Evolutionary conservation across 1,284 basidiomycete genomes (phyloP).

Genomic region (Malassezia sympodialis): DNA sequence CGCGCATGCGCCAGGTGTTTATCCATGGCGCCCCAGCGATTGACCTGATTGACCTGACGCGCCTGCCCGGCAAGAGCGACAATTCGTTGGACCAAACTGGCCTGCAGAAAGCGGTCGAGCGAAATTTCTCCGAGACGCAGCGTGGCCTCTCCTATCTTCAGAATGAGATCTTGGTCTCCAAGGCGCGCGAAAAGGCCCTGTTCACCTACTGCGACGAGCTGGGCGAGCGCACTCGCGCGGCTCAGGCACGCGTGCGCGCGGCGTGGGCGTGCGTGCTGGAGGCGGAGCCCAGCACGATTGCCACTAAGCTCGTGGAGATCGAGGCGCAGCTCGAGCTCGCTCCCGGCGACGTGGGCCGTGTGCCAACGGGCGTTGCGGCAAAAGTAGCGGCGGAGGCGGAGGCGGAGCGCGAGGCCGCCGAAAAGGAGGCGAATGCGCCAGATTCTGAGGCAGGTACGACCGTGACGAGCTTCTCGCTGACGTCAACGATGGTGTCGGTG

Average conservation of each 20-base stretch:
- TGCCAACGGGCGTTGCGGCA: neutral
- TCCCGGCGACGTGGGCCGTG: neutral
- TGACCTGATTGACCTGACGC: constrained; percentile 27
- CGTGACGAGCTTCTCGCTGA: neutral
- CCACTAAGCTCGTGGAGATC: neutral
- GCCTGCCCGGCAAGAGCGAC: constrained; percentile 25
- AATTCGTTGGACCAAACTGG: constrained; percentile 22
- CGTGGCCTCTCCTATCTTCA: constrained; percentile 21
- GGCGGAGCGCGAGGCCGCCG: neutral
- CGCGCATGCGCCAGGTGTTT: constrained; percentile 27
- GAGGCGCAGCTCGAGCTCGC: neutral
- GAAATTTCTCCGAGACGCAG: constrained; percentile 28
- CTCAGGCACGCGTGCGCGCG: neutral
- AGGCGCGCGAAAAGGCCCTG: constrained; percentile 6
- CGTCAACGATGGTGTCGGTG: constrained; percentile 1
- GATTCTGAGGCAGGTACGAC: neutral
- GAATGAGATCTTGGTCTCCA: constrained; percentile 18
- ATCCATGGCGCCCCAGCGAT: constrained; percentile 23
- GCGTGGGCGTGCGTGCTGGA: constrained; percentile 1
- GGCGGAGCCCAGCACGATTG: neutral
- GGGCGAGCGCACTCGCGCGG: neutral
- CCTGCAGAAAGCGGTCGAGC: constrained; percentile 30
- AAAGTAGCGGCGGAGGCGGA: neutral
- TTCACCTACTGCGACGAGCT: neutral
- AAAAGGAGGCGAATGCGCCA: neutral